Evolutionary conservation across 1,284 basidiomycete species (phyloP).

Genomic region (Porodaedalea pini): DNA sequence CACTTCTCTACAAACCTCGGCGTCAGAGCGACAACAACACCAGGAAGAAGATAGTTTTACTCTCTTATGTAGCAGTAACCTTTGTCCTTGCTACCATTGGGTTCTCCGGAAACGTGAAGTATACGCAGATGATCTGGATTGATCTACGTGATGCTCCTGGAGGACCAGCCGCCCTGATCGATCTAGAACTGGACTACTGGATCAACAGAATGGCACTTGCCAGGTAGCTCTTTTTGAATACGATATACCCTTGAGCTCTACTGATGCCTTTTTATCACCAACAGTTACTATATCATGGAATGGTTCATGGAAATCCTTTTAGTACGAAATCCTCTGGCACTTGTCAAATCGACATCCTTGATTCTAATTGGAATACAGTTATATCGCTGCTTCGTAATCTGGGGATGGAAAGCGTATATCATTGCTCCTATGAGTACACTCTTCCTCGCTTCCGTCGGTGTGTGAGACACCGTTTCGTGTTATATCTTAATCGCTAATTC

Average conservation of each 20-base stretch:
- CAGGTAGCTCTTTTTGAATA: conserved; percentile 24
- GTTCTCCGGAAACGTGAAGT: conserved; percentile 31
- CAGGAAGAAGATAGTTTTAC: background rate
- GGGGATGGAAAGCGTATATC: conserved; percentile 20
- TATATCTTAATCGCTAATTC: background rate
- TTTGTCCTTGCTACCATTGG: conserved; percentile 32
- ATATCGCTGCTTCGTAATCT: conserved; percentile 30
- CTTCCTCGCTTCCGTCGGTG: conserved; percentile 28
- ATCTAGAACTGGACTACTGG: conserved; percentile 19
- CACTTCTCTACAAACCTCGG: background rate
- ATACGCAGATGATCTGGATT: conserved; percentile 35
- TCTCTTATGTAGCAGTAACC: conserved; percentile 26
- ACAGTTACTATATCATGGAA: too few species aligned
- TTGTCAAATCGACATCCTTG: conserved; percentile 2
- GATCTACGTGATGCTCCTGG: conserved; percentile 24
- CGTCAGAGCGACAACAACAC: background rate
- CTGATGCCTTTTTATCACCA: too few species aligned
- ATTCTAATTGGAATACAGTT: conserved; percentile 22
- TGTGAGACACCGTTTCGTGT: background rate
- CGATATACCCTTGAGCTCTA: background rate
- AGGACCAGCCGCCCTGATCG: conserved; percentile 22
- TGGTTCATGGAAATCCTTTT: too few species aligned
- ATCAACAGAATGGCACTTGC: conserved; percentile 28
- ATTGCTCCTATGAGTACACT: conserved; percentile 27
- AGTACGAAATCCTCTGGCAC: too few species aligned